Conservation (phyloP, 2,329 filamentous ascomycete species). For the Claviceps arundinis region DNA sequence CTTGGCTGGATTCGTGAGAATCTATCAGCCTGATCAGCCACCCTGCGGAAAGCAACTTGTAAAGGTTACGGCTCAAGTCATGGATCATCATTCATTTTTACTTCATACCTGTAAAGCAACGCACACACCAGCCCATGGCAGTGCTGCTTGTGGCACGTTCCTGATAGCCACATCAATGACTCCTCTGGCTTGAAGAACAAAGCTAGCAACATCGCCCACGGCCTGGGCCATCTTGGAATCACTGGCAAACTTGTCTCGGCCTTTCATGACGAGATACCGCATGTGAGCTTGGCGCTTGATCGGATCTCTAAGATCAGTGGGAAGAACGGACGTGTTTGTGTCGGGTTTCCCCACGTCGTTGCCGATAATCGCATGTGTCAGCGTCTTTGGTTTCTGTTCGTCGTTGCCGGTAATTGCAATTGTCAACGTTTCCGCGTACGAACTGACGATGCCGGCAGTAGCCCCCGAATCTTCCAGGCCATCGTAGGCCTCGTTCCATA, state of each 20-base stretch:
- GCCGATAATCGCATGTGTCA: constrained; percentile 6
- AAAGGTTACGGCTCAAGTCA: background rate
- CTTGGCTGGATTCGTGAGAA: constrained; percentile 7
- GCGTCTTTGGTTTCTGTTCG: background rate
- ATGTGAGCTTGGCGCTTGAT: constrained; percentile 7
- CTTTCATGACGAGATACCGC: constrained; percentile 5
- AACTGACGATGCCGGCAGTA: constrained; percentile 5
- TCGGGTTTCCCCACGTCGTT: background rate
- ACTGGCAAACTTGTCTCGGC: constrained; percentile 7
- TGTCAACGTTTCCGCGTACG: constrained; percentile 6
- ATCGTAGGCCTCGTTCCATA: constrained; percentile 8
- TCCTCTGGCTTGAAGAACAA: constrained; percentile 7
- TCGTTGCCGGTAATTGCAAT: constrained; percentile 6
- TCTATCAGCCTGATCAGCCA: constrained; percentile 3
- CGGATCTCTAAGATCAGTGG: constrained; percentile 5
- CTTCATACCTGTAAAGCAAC: constrained; percentile 6
- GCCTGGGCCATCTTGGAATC: constrained; percentile 6
- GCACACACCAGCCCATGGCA: constrained; percentile 8
- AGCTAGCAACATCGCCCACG: constrained; percentile 6
- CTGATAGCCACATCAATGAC: constrained; percentile 6
- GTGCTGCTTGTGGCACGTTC: constrained; percentile 7
- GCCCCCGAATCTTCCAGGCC: constrained; percentile 3
- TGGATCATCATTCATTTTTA: background rate
- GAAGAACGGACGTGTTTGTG: background rate
- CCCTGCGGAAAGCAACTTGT: too few relatives aligned